Evolutionary conservation across 2,329 filamentous ascomycete genomes (phyloP), one percentile per base, ranked within the genome.

Genomic region (Orbilia ellipsospora): DNA sequence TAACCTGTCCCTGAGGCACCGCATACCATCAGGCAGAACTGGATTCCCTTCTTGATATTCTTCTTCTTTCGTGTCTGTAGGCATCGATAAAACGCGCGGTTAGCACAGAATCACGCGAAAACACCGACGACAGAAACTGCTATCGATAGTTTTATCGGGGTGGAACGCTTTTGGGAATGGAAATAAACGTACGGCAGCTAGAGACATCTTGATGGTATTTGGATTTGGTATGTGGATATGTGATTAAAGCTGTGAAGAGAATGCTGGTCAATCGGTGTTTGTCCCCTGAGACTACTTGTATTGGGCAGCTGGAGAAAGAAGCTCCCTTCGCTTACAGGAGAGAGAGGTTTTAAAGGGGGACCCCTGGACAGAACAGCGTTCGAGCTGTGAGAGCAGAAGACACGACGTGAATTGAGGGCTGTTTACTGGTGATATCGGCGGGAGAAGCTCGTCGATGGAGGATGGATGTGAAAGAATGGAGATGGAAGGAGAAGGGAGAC

Each of bases 11-110:
- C 95, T 81, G 94, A 98, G 83, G 95, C 95, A 87, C 95, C 95
- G 83, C 95, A 98, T 82, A 99, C 95, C 95, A 99, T 99, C 89
- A 99, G 86, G 85, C 94, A 98, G 87, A 99, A 99, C 88, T 99
- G 95, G 83, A 99, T 98, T 83, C 95, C 95, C 89, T 97, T 97
- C 92, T 97, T 97, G 86, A 99, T 94, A 89, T 99, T 98, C 92
- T 99, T 99, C 94, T 99, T 99, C 85, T 93, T 91, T 86, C 95
- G 94, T 84, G 97, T 94, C 92, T 97, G 95, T 85, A 96, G 92
- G 77, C 81, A 78, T 80, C 79, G 81, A 77, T 70, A 79, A 73
- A 67, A 55, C 45, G 57, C 57, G 70, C 66, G 80, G 80, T 79
- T 78, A 77, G 44, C 8, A 48, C 8, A 48, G 5, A 48, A 69